Base-by-base conservation (phyloP, 768 basidiomycete genomes). In the Boletellus sp. region DNA sequence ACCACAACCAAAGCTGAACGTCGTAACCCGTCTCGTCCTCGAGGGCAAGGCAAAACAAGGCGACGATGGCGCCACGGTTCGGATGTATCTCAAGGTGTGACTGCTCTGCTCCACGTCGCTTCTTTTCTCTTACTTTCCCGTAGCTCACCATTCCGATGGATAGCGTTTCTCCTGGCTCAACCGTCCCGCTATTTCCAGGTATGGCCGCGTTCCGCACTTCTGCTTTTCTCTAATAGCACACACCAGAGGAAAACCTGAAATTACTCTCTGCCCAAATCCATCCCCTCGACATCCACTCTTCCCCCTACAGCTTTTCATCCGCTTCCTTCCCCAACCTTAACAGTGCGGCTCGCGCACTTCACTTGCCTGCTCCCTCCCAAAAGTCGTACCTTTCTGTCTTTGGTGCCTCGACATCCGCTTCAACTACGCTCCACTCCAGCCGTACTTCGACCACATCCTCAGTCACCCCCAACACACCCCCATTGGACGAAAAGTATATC, bases 181-280 rank as follows among this genome's bases (percentile, higher is more conserved):
- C 82, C 1, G 72, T 90, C 31, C 79, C 87, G 7, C 67, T 91
- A 7, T 90, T 90, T 65, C 81, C 83, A 54, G 88, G 88, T 84
- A 50, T 50, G 74, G 23, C 16, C 37, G 7, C 28, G 39, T 43
- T 39, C 13, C 36, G 12, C 10, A 37, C 26, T 11, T 13, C 16
- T 17, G 34, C 23, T 16, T 17, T 35, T 9, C 26, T 22, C 48
- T 61, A 19, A 52, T 39, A 40, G 33, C 44, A 7, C 39, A 8
- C 43, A 0, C 6, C 58, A 89, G 89, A 91, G 83, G 87, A 87
- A 54, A 89, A 85, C 60, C 70, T 90, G 52, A 89, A 87, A 65
- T 77, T 91, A 41, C 62, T 87, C 37, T 76, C 78, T 8, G 85
- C 85, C 9, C 79, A 87, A 63, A 79, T 89, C 4, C 89, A 91